Evolutionary conservation across 164 flowering plant genomes (phyloP).

Genomic region (Stephania cephalantha): DNA sequence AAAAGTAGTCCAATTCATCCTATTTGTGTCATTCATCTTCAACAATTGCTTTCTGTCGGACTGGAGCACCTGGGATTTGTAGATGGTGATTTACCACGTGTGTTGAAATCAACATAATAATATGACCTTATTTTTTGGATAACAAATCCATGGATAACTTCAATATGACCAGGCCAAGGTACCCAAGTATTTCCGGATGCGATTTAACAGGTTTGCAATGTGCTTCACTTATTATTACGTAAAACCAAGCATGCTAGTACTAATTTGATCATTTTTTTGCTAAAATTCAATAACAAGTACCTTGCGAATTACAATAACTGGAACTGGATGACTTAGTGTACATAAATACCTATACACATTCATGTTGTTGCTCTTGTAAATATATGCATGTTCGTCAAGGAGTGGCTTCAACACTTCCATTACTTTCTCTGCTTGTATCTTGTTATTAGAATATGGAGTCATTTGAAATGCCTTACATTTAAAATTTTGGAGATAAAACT

Average conservation of each 20-base stretch:
- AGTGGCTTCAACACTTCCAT: neutral
- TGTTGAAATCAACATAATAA: neutral
- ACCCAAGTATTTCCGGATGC: constrained; percentile 78
- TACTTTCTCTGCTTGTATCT: neutral
- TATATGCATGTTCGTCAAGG: neutral
- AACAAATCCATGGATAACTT: constrained; percentile 13
- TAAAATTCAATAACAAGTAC: neutral
- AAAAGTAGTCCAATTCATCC: no score
- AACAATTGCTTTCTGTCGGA: constrained; percentile 41
- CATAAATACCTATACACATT: neutral
- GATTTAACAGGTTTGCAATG: constrained; percentile 4
- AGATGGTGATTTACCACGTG: constrained; percentile 40
- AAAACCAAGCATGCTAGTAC: neutral
- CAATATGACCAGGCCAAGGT: constrained; percentile 47
- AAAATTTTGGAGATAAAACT: neutral
- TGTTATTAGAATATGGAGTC: neutral
- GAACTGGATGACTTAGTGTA: neutral
- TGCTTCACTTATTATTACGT: neutral
- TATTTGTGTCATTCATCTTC: no score
- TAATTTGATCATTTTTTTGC: neutral
- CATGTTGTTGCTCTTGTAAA: constrained; percentile 4
- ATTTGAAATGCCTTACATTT: neutral
- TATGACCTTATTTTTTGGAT: no score
- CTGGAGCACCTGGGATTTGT: constrained; percentile 74
- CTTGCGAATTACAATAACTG: neutral